Base-by-base conservation (phyloP, 176 grass and related monocot species). In the Melocanna baccifera region DNA sequence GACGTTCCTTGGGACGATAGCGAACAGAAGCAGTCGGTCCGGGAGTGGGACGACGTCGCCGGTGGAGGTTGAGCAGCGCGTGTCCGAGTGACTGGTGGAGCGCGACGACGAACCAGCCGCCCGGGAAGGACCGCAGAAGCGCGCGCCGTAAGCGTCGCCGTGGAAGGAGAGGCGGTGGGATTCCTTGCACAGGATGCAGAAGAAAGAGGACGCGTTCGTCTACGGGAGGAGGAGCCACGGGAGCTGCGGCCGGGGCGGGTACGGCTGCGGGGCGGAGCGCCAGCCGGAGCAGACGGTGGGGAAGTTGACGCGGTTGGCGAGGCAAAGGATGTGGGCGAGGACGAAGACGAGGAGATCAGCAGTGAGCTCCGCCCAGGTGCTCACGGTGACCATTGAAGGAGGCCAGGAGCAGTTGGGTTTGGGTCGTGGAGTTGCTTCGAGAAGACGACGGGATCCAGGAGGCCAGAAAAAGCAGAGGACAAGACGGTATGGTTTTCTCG, bases 121-220 rank as follows among this genome's bases (percentile, higher is more conserved):
- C 82, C 7, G 14, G 29, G 71, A 75, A 62, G 32, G 71, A 25
- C 58, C 30, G 67, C 81, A 84, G 70, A 65, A 36, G 58, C 81
- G 59, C n/a, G 43, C 22, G 22, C 45, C 42, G 58, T 34, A 12
- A 59, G 71, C 58, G 45, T 37, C 34, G 46, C 18, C 9, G 5
- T 59, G 58, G 9, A 75, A 2, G 42, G 9, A 18, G 30, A 34
- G 22, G 14, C 30, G 20, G 29, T 62, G 81, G 0, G 37, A 11
- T 28, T 51, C 22, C 9, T 5, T 2, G 29, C 58, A 34, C 14
- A 19, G 57, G n/a, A 84, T 22, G 45, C 59, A 75, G 71, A 65
- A 15, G 71, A 66, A 75, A 45, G 30, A 29, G 71, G 30, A 25
- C 42, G 43, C 71, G 13, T 22, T 5, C 22, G 9, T 25, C 22